These are phyloP conservation scores for Saksenaea vasiformis DNA, from an alignment of 371 early-diverging fungal species.

Conservation along the genomic window DNA sequence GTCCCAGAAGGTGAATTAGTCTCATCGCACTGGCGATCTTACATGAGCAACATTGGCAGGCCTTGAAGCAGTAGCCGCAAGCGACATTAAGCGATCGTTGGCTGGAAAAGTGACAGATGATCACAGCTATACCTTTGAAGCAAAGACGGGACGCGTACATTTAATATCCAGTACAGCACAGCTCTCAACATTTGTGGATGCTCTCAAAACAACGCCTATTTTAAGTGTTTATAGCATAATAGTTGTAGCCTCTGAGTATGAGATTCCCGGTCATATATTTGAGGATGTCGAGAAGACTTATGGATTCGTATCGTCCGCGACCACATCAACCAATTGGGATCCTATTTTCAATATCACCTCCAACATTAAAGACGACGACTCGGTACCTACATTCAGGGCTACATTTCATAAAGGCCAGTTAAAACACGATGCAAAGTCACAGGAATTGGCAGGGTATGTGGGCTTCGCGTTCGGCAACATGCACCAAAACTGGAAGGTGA, in stretches of 20 bases:
- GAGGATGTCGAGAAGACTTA: constrained; percentile 19
- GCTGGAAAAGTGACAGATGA: neutral
- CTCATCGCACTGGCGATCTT: neutral
- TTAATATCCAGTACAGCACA: constrained; percentile 8
- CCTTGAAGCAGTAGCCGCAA: constrained; percentile 26
- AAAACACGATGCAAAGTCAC: constrained; percentile 26
- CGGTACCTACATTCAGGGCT: constrained; percentile 30
- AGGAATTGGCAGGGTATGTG: constrained; percentile 33
- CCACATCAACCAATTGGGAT: constrained; percentile 21
- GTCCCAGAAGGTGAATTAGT: constrained; percentile 27
- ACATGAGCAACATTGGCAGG: constrained; percentile 15
- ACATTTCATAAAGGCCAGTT: constrained; percentile 38
- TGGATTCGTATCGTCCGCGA: constrained; percentile 20
- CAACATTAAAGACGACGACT: neutral
- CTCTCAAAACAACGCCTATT: constrained; percentile 12
- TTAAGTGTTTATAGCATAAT: constrained; percentile 26
- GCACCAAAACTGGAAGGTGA: constrained; percentile 38
- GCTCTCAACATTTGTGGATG: neutral
- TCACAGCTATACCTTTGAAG: constrained; percentile 13
- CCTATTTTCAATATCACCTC: neutral
- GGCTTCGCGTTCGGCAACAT: constrained; percentile 29
- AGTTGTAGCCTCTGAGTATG: constrained; percentile 23
- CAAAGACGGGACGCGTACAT: constrained; percentile 35
- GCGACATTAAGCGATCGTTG: constrained; percentile 24
- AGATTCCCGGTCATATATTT: constrained; percentile 20